Conservation (phyloP, 176 grass and related monocot species). For the Eragrostis curvula region DNA sequence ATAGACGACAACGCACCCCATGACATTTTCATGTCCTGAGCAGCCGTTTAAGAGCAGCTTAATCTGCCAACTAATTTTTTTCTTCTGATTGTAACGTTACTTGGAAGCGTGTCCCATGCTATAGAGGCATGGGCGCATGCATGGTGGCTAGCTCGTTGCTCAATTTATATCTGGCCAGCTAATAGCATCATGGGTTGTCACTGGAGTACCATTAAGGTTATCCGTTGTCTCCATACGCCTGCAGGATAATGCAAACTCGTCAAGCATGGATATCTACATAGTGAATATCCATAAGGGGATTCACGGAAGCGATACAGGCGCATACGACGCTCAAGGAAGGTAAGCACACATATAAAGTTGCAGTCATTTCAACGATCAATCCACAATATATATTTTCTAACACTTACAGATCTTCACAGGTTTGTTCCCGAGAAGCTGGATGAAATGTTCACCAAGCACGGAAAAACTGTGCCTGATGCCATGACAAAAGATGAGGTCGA, state of each 20-base stretch:
- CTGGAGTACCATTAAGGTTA: no score
- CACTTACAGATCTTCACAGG: conserved; percentile 5
- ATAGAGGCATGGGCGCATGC: no score
- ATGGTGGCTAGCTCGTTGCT: no score
- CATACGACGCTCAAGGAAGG: conserved; percentile 72
- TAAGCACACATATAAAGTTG: not conserved
- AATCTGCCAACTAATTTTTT: no score
- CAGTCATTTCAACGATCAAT: not conserved
- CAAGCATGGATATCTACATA: conserved; percentile 63
- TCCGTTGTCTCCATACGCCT: not conserved
- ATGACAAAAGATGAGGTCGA: conserved; percentile 54
- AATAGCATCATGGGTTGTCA: no score
- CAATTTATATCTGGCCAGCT: no score
- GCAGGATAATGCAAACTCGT: conserved; percentile 53
- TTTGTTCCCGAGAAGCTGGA: conserved; percentile 69
- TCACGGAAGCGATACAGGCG: conserved; percentile 66
- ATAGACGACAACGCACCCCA: not conserved
- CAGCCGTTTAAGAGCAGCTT: not conserved
- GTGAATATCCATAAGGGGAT: conserved; percentile 71
- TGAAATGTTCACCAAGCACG: conserved; percentile 72
- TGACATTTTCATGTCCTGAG: not conserved
- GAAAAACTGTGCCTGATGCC: conserved; percentile 39
- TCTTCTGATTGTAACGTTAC: no score
- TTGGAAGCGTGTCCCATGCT: no score
- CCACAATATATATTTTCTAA: not conserved